Evolutionary conservation across 1,284 basidiomycete species (phyloP).

Genomic region (Sporisorium scitamineum): DNA sequence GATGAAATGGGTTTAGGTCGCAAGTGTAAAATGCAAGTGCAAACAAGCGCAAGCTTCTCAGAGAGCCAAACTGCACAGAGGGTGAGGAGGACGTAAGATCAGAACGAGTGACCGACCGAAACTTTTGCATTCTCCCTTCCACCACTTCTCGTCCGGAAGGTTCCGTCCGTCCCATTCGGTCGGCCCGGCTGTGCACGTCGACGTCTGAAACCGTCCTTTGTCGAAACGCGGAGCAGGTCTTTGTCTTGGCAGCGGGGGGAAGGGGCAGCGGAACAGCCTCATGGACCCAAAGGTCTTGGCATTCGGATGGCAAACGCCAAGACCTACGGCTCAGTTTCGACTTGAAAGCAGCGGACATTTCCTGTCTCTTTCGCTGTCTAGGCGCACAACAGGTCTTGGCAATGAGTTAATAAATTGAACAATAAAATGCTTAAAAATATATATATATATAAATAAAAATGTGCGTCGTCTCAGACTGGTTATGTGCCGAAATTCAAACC

Average conservation of each 20-base stretch:
- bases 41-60: background rate
- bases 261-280: conserved; percentile 1
- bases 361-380: background rate
- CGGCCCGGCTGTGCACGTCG: background rate
- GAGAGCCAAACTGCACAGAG: no score
- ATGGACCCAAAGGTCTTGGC: conserved; percentile 35
- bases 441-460: background rate
- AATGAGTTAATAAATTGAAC: no score
- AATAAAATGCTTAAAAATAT: no score
- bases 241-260: conserved; percentile 4
- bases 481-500: background rate
- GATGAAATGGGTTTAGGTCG: no score
- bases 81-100: no score
- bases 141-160: conserved; percentile 14
- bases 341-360: background rate
- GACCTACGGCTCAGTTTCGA: conserved; percentile 26
- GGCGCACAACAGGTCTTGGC: conserved; percentile 9
- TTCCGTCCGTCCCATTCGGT: background rate
- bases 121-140: no score
- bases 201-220: background rate
- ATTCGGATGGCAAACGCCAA: conserved; percentile 49
- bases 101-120: no score
- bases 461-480: background rate
- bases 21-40: background rate
- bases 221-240: background rate